A percentile compares a stretch with the other conserved stretches of the same genome.
phyloP scores from a whole-genome alignment of 2,329 filamentous ascomycete species.

The Xylariaceae sp. region DNA sequence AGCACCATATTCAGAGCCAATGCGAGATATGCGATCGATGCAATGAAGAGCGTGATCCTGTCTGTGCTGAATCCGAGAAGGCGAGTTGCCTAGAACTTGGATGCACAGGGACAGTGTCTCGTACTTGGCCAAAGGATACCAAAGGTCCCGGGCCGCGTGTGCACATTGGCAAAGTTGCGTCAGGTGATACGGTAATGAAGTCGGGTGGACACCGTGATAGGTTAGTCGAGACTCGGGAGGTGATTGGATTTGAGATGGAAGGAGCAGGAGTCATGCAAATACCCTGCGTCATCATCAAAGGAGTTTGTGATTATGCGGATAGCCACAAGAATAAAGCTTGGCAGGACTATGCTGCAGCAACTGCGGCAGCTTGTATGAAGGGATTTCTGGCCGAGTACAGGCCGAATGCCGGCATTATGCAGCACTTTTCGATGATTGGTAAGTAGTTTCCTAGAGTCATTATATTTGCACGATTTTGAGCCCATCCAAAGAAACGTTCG shows the following conservation, averaged over 20 bases:
- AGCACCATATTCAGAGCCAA: background rate
- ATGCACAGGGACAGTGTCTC: background rate
- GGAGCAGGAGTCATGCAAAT: conserved; percentile 1
- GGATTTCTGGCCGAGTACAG: conserved; percentile 6
- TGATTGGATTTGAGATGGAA: conserved; percentile 8
- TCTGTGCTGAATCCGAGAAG: background rate
- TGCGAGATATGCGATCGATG: background rate
- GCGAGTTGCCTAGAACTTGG: conserved; percentile 1
- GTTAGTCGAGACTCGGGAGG: background rate
- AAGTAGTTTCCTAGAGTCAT: too few species aligned
- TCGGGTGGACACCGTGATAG: conserved; percentile 1
- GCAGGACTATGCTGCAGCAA: conserved; percentile 9
- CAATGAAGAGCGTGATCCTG: background rate
- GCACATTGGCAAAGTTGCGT: conserved; percentile 4
- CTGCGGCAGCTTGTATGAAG: conserved; percentile 7
- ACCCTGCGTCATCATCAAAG: conserved; percentile 3
- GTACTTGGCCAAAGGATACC: background rate
- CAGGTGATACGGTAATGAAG: conserved; percentile 6
- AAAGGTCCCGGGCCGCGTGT: background rate
- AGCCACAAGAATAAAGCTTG: conserved; percentile 25
- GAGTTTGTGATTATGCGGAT: conserved; percentile 21
- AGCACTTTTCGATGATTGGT: too few species aligned
- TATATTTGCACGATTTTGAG: too few species aligned
- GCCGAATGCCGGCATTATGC: too few species aligned
- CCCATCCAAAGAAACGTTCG: too few species aligned